These are phyloP conservation scores for Penicillium vulpinum DNA, from an alignment of 2,329 filamentous ascomycete genomes.

Conservation along the genomic window DNA sequence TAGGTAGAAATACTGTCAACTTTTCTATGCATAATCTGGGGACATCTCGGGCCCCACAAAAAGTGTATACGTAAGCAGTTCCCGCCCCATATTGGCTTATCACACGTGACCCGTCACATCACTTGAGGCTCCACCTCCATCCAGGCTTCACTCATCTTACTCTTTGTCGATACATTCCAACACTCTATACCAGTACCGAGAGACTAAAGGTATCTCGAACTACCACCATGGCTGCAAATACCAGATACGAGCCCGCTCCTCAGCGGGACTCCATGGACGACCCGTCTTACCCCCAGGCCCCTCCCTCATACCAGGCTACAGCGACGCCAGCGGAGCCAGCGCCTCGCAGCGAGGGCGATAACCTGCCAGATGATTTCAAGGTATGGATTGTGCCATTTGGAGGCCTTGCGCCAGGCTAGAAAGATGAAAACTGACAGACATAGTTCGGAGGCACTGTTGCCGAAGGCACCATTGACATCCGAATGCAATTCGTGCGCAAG, in stretches of 20 bases:
- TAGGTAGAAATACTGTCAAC: no score
- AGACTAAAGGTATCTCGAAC: background rate
- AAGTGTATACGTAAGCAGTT: background rate
- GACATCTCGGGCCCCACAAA: background rate
- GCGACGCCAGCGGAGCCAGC: conserved; percentile 55
- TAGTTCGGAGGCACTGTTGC: conserved; percentile 90
- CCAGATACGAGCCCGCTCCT: conserved; percentile 80
- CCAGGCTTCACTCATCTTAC: conserved; percentile 8
- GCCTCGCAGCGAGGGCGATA: conserved; percentile 80
- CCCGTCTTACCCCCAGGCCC: conserved; percentile 68
- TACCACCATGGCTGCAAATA: conserved; percentile 65
- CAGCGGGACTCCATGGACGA: conserved; percentile 85
- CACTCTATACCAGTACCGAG: background rate
- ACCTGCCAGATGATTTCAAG: conserved; percentile 97
- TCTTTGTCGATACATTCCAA: background rate
- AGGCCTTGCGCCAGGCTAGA: background rate
- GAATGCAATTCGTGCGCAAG: conserved; percentile 95
- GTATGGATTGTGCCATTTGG: conserved; percentile 43
- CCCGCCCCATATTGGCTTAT: conserved; percentile 6
- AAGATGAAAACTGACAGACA: conserved; percentile 14
- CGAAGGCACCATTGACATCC: conserved; percentile 91
- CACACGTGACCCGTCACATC: conserved; percentile 11
- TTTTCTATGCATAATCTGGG: no score
- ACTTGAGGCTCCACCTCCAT: conserved; percentile 1
- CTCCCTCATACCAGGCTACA: conserved; percentile 74